Evolutionary conservation across 2,329 filamentous ascomycete species (phyloP).

Genomic region (Fusarium transvaalense): DNA sequence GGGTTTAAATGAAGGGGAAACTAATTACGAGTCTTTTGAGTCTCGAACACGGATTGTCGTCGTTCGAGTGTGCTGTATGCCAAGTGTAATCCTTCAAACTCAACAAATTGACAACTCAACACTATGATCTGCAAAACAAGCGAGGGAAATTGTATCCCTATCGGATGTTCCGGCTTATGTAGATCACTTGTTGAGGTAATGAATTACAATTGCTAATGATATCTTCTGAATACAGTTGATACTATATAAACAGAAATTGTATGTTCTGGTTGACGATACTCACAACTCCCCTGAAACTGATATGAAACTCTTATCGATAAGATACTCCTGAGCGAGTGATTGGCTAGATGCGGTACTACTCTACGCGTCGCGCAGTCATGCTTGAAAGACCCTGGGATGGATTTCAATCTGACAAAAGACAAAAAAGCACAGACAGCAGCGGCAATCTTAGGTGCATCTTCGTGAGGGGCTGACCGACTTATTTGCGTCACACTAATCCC

Average conservation of each 20-base stretch:
- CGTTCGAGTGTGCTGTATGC: not conserved
- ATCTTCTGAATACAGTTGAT: too few species aligned
- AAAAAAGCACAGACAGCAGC: not conserved
- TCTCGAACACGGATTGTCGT: not conserved
- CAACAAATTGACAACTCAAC: not conserved
- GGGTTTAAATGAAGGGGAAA: not conserved
- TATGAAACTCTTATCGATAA: constrained; percentile 10
- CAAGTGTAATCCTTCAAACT: not conserved
- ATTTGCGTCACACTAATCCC: not conserved
- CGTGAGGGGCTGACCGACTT: not conserved
- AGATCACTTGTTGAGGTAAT: too few species aligned
- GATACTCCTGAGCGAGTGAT: rapidly evolving
- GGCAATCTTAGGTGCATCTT: not conserved
- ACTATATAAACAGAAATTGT: too few species aligned
- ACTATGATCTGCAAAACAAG: not conserved
- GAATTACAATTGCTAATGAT: too few species aligned
- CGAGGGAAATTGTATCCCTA: not conserved
- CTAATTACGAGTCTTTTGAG: not conserved
- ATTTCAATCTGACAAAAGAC: not conserved
- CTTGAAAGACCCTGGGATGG: not conserved
- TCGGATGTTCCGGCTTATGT: too few species aligned
- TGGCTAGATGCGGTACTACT: not conserved
- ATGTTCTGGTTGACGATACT: not conserved
- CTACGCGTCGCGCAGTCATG: not conserved
- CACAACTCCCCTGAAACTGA: not conserved